A percentile compares a stretch with the other conserved stretches of the same genome.
Evolutionary conservation across 2,329 filamentous ascomycete species (phyloP).

Genomic region (Fusarium goolgardi): DNA sequence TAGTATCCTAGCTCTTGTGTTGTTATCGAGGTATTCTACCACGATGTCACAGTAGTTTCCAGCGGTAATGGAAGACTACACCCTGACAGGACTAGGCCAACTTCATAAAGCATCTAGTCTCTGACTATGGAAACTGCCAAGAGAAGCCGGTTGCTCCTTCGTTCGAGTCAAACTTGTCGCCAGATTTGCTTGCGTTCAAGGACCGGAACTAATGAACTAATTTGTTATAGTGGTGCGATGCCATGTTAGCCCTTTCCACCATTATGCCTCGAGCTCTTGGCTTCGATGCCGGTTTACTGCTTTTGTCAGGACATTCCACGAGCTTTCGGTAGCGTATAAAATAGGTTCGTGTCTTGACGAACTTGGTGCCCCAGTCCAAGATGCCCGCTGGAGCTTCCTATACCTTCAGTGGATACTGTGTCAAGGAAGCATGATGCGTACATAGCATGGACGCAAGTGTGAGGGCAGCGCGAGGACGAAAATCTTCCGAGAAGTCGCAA

Average conservation of each 20-base stretch:
- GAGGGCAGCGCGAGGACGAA: conserved; percentile 20
- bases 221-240: conserved; percentile 2
- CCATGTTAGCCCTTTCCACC: background rate
- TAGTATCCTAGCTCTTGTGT: conserved; percentile 17
- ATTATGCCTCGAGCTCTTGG: background rate
- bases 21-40: conserved; percentile 6
- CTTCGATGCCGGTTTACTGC: conserved; percentile 33
- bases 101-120: conserved; percentile 7
- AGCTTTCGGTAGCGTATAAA: background rate
- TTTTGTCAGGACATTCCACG: conserved; percentile 38
- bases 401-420: background rate
- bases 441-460: conserved; percentile 12
- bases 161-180: conserved; percentile 13
- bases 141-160: conserved; percentile 20
- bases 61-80: conserved; percentile 21
- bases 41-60: conserved; percentile 26
- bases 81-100: conserved; percentile 22
- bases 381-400: background rate
- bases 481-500: conserved; percentile 12
- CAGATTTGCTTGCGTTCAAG: background rate
- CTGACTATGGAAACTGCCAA: conserved; percentile 38
- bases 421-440: conserved; percentile 9
- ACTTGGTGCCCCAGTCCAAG: background rate
- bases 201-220: background rate
- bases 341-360: background rate